Conservation (phyloP, 164 flowering plant species). For the Vitis rupestris region DNA sequence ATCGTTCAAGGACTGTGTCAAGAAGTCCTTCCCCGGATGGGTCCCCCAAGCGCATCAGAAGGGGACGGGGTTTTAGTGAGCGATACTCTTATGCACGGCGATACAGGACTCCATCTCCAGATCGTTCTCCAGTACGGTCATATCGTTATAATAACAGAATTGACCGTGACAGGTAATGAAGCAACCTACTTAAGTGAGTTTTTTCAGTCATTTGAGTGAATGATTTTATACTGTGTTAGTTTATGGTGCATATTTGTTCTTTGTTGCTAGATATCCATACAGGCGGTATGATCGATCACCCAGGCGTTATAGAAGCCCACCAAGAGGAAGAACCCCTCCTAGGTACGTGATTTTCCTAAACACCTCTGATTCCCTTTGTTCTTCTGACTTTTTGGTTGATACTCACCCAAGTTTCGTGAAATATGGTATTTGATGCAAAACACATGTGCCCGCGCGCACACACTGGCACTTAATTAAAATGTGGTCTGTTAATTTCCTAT, state of each 20-base stretch:
- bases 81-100: slow-evolving; percentile 86
- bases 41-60: slow-evolving; percentile 86
- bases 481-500: no score
- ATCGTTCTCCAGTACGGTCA: slow-evolving; percentile 78
- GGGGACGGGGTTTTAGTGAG: slow-evolving; percentile 95
- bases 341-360: slow-evolving; percentile 43
- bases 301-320: slow-evolving; percentile 84
- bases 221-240: not conserved
- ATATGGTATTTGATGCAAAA: no score
- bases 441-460: no score
- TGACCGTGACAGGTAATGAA: slow-evolving; percentile 70
- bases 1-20: slow-evolving; percentile 65
- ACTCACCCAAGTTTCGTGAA: no score
- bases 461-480: no score
- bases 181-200: not conserved
- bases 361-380: no score
- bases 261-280: slow-evolving; percentile 56
- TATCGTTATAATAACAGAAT: slow-evolving; percentile 69
- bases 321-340: slow-evolving; percentile 83
- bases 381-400: no score
- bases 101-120: slow-evolving; percentile 91
- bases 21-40: slow-evolving; percentile 85
- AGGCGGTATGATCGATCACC: slow-evolving; percentile 78
- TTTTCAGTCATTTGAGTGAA: not conserved
- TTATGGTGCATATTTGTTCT: not conserved